Evolutionary conservation across 129 eudicot genomes (phyloP).

Genomic region (Solidago caesia): DNA sequence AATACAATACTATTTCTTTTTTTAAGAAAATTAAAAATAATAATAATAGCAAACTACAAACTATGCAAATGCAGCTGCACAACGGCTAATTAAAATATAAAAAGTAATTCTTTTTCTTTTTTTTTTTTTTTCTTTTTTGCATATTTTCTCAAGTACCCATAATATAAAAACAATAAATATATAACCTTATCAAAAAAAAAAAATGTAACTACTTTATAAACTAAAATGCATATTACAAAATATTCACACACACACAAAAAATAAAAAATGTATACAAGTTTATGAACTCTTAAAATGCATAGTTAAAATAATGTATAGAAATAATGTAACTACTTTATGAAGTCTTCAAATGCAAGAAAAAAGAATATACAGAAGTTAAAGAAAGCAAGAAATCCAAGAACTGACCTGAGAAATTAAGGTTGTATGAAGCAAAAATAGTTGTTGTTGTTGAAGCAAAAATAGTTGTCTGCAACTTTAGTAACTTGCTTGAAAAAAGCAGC

Average conservation of each 20-base stretch:
- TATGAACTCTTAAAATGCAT: conserved; percentile 19
- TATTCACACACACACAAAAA: background rate
- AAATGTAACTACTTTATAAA: background rate
- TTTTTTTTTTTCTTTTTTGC: background rate
- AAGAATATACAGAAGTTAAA: background rate
- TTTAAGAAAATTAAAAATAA: background rate
- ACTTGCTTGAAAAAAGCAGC: background rate
- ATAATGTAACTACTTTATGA: background rate
- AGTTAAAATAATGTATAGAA: background rate
- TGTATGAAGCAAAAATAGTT: conserved; percentile 1
- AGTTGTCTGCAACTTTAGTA: conserved; percentile 25
- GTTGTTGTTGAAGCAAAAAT: background rate
- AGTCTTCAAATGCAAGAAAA: background rate
- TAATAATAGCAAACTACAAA: background rate
- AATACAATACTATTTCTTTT: background rate
- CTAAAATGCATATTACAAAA: background rate
- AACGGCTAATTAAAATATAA: background rate
- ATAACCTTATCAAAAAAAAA: conserved; percentile 1
- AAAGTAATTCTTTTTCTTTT: background rate
- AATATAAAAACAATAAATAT: background rate
- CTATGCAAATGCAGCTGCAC: conserved; percentile 10
- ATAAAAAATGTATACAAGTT: background rate
- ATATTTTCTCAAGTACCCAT: background rate
- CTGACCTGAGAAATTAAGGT: conserved; percentile 20
- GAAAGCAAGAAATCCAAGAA: background rate